These are phyloP conservation scores for Fusarium sp. DNA, from an alignment of 2,329 filamentous ascomycete species.

Conservation along the genomic window DNA sequence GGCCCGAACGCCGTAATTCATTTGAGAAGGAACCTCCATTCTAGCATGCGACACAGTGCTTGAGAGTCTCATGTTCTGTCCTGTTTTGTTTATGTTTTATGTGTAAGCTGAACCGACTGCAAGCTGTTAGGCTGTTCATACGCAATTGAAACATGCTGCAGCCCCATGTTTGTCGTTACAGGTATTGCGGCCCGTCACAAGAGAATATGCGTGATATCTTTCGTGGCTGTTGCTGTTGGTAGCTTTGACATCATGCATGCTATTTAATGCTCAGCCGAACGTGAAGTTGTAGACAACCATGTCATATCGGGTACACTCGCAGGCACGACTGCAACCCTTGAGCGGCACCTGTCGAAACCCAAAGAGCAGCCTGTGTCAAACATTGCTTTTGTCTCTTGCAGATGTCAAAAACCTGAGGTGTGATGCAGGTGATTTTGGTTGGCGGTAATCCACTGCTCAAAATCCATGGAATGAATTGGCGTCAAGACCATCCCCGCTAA, in stretches of 20 bases:
- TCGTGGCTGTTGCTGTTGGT: background rate
- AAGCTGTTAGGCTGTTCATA: background rate
- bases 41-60: slow-evolving; percentile 14
- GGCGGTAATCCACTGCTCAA: background rate
- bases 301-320: background rate
- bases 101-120: slow-evolving; percentile 2
- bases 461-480: slow-evolving; percentile 13
- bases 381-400: slow-evolving; percentile 2
- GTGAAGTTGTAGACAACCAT: background rate
- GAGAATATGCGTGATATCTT: background rate
- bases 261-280: slow-evolving; percentile 17
- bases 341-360: background rate
- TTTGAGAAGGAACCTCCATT: slow-evolving; percentile 12
- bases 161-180: slow-evolving; percentile 7
- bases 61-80: background rate
- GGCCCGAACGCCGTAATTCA: slow-evolving; percentile 27
- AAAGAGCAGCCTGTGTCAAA: background rate
- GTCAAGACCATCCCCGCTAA: slow-evolving; percentile 27
- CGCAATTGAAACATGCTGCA: slow-evolving; percentile 9
- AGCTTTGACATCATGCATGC: slow-evolving; percentile 24
- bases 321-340: background rate
- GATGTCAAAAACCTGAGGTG: background rate
- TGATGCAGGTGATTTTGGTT: slow-evolving; percentile 12
- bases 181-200: slow-evolving; percentile 3
- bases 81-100: background rate